Evolutionary conservation across 1,284 basidiomycete genomes (phyloP), one percentile per base, ranked within the genome.

Genomic region (Cutaneotrichosporon curvatum): DNA sequence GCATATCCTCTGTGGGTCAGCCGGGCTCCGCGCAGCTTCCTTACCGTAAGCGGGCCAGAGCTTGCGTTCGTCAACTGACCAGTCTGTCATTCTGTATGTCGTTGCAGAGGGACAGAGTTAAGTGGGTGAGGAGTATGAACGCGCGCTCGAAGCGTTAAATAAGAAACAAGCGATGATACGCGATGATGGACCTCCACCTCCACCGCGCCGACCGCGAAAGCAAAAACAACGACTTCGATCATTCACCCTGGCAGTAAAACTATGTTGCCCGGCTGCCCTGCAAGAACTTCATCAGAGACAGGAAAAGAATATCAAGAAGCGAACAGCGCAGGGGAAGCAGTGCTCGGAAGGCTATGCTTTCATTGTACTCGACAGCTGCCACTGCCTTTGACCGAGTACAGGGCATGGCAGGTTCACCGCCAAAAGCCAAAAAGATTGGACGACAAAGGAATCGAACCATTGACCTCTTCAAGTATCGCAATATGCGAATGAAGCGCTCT

Each of bases 31-130:
- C 25, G 11, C 15, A 35, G 6, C 1, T 10, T 12, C 56, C 65
- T 40, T 40, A 67, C 65, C 62, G 40, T 59, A 68, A 1, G 59
- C 59, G 14, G 56, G 42, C 48, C 60, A 56, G 22, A 68, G 58
- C 52, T 66, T 66, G 28, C 65, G 50, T 58, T 68, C 62, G 40
- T 68, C 65, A 16, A 51, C 40, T 25, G 56, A 46, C 62, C 62
- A 65, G 39, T 58, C 53, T 15, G 45, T 16, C 50, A 51, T 51
- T n/a, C 11, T 44, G 36, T n/a, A 21, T 28, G 16, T 7, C 8
- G 8, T 7, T 34, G 32, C 14, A 9, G 32, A 6, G 8, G 16
- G n/a, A 34, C 32, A 30, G 14, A 9, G 28, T 30, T 8, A 30
- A 30, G 28, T 30, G 28, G 28, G 14, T 14, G 14, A 30, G n/a